Evolutionary conservation across 140 eudicot species (phyloP).

Genomic region (Flaveria floridana): DNA sequence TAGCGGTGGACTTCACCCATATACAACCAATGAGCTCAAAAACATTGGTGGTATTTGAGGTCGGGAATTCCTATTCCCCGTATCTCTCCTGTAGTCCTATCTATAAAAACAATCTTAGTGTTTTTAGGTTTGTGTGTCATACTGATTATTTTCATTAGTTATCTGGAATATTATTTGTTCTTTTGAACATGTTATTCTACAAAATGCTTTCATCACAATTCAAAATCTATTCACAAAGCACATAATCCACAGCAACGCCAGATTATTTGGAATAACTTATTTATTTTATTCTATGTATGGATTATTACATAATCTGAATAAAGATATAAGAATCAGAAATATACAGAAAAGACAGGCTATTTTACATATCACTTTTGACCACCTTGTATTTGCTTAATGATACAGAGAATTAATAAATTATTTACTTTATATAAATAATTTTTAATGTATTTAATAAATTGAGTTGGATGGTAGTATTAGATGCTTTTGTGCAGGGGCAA

Average conservation of each 20-base stretch:
- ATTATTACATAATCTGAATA: conserved; percentile 6
- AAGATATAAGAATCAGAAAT: conserved; percentile 14
- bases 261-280: background rate
- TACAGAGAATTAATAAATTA: conserved; percentile 9
- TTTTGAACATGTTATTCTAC: no score
- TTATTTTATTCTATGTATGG: background rate
- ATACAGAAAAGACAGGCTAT: background rate
- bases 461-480: conserved; percentile 19
- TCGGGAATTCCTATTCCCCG: no score
- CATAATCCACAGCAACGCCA: background rate
- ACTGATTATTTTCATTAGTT: no score
- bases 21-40: no score
- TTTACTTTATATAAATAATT: conserved; percentile 9
- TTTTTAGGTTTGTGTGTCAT: no score
- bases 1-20: no score
- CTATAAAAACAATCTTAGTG: no score
- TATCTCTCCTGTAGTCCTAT: no score
- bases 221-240: background rate
- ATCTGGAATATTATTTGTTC: no score
- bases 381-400: conserved; percentile 8
- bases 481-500: conserved; percentile 23
- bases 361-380: conserved; percentile 20
- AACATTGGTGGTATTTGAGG: no score
- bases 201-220: no score
- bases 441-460: conserved; percentile 10